Base-by-base conservation (phyloP, 1,284 basidiomycete species). In the Apiotrichum veenhuisii region DNA sequence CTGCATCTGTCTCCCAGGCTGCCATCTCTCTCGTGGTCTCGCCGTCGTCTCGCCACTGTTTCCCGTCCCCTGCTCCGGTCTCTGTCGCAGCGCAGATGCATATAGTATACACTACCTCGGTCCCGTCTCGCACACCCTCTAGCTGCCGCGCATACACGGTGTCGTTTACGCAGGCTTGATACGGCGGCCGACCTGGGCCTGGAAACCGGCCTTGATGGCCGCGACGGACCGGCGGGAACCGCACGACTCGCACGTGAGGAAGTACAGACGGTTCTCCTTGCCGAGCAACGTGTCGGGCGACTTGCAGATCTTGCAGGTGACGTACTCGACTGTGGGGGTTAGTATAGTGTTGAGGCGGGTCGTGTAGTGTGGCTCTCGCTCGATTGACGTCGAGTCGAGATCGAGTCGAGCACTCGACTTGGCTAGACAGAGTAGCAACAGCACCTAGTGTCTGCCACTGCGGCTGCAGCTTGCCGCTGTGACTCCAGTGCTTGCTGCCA, bases 281-380 rank as follows among this genome's bases (percentile, higher is more conserved):
- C 88, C 88, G 47, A 99, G 84, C 22, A 95, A 84, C 7, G 95
- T 99, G 76, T 98, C 94, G 51, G 92, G 91, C 5, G 94, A 97
- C 81, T 97, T 98, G 84, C 95, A 99, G 40, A 95, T 98, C 80
- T 97, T 96, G 85, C 95, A 99, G 42, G 93, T 97, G 57, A 99
- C 96, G 80, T 99, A 98, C 80, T 98, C 95, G 67, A 95, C 94
- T 94, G 57, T 20, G 47, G 20, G 22, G 26, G 20, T 47, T n/a
- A 30, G 44, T 33, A 3, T 25, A 15, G 7, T 3, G 44, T 34
- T 5, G 38, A 40, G 18, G 15, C n/a, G n/a, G n/a, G n/a, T n/a
- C n/a, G n/a, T n/a, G n/a, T n/a, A n/a, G n/a, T n/a, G n/a, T n/a
- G n/a, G n/a, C n/a, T n/a, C n/a, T n/a, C n/a, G n/a, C n/a, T n/a